Percentiles rank a stretch among this genome's conserved stretches.
Evolutionary conservation across 441 rosid species (phyloP).

Genomic region (Bruguiera hainesii): DNA sequence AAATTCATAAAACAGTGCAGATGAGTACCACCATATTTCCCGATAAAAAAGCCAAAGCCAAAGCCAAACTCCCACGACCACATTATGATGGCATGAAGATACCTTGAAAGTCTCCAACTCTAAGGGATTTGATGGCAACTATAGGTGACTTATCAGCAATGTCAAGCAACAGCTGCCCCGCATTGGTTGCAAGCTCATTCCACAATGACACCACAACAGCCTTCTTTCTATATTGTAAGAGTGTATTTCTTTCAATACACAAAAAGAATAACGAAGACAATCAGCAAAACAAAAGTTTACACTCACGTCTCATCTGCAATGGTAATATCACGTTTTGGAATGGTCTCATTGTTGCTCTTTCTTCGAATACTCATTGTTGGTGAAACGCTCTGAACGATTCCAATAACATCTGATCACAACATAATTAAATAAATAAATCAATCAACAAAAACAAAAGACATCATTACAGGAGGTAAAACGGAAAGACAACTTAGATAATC

Average conservation of each 20-base stretch:
- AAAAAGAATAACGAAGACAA: not conserved
- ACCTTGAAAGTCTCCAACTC: slow-evolving; percentile 95
- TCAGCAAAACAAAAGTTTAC: not conserved
- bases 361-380: slow-evolving; percentile 75
- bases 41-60: not conserved
- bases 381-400: slow-evolving; percentile 83
- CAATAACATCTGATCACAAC: slow-evolving; percentile 60
- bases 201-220: slow-evolving; percentile 84
- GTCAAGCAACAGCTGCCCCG: slow-evolving; percentile 77
- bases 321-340: slow-evolving; percentile 83
- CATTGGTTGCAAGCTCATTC: slow-evolving; percentile 73
- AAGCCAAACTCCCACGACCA: not conserved
- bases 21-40: not conserved
- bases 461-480: not conserved
- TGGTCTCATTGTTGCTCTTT: slow-evolving; percentile 67
- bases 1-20: not conserved
- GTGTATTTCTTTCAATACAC: slow-evolving; percentile 7
- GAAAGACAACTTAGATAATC: not conserved
- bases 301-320: slow-evolving; percentile 77
- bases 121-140: slow-evolving; percentile 76
- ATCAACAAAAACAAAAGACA: not conserved
- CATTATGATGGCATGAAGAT: not conserved
- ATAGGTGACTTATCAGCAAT: slow-evolving; percentile 61
- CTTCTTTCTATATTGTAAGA: slow-evolving; percentile 50
- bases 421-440: not conserved